Evolutionary conservation across 495 filamentous ascomycete genomes (phyloP), one percentile per base, ranked within the genome.

Genomic region (Neurospora sp.): DNA sequence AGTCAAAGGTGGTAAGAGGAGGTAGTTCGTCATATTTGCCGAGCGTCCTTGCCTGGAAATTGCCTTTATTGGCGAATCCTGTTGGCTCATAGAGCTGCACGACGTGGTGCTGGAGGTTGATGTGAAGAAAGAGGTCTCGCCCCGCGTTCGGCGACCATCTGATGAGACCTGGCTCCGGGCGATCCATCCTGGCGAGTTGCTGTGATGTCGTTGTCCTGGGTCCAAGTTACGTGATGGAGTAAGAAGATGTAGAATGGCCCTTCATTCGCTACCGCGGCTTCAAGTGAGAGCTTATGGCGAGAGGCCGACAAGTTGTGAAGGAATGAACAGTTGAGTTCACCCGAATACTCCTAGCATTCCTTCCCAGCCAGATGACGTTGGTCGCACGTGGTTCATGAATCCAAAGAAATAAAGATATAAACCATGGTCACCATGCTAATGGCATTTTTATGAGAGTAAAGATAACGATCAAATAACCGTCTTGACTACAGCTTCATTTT

Each of bases 1-100:
- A 98, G 83, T 98, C 96, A 82, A 97, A 98, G 38, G 94, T 93
- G 69, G 90, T 93, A 77, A 97, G 90, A 8, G 88, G 85, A n/a
- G 94, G 94, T 20, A 98, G 87, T 76, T 94, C 93, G 74, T 89
- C 88, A 74, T 93, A 89, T 44, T 91, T 91, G 9, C 90, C 88
- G 3, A 93, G 76, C 68, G 89, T 88, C 72, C 90, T 84, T 83
- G 91, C 93, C 41, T 90, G 85, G 44, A 96, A 84, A 8, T 79
- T 79, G 7, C 84, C 86, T 35, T 79, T 76, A 39, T 82, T 82
- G 37, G 88, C 87, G 75, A 89, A 85, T 2, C 86, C 84, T 4
- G 86, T 89, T 10, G 96, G 88, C 74, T 89, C 88, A 79, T 94
- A 96, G 27, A 97, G 86, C 72, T 91, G 90, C 75, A 98, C 89